Conservation (phyloP, 2,329 filamentous ascomycete genomes). For the Diplodia intermedia region DNA sequence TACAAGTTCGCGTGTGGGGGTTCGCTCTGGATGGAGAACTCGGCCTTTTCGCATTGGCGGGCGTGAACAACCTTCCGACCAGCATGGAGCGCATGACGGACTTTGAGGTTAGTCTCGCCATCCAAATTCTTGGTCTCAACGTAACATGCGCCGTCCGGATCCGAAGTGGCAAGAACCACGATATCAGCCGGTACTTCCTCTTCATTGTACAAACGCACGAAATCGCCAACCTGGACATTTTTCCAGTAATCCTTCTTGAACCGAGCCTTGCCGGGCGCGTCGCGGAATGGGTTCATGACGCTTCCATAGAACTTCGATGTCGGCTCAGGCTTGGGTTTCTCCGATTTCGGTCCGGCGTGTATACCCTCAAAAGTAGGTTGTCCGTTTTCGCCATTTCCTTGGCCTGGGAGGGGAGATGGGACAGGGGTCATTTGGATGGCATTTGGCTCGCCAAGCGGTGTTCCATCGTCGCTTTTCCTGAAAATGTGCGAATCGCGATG, state of each 20-base stretch:
- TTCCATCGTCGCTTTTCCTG: constrained; percentile 48
- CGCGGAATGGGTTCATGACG: constrained; percentile 74
- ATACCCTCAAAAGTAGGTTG: constrained; percentile 36
- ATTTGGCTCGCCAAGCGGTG: constrained; percentile 52
- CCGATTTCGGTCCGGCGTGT: constrained; percentile 40
- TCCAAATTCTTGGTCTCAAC: constrained; percentile 98
- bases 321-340: constrained; percentile 36
- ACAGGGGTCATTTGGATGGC: constrained; percentile 97
- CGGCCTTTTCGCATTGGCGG: constrained; percentile 85
- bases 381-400: constrained; percentile 47
- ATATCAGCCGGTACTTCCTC: constrained; percentile 95
- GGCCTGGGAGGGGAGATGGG: constrained; percentile 74
- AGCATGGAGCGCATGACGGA: constrained; percentile 87
- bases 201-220: constrained; percentile 94
- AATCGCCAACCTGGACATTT: constrained; percentile 91
- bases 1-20: constrained; percentile 92
- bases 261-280: constrained; percentile 72
- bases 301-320: constrained; percentile 66
- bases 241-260: constrained; percentile 98
- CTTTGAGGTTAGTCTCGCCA: constrained; percentile 96
- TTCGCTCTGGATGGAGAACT: constrained; percentile 91
- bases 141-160: constrained; percentile 92
- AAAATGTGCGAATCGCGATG: constrained; percentile 61
- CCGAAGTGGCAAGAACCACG: constrained; percentile 89
- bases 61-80: constrained; percentile 85